A percentile compares a stretch with the other conserved stretches of the same genome.
Evolutionary conservation across 345 rosid species (phyloP).

Genomic region (Euphorbia peplus): DNA sequence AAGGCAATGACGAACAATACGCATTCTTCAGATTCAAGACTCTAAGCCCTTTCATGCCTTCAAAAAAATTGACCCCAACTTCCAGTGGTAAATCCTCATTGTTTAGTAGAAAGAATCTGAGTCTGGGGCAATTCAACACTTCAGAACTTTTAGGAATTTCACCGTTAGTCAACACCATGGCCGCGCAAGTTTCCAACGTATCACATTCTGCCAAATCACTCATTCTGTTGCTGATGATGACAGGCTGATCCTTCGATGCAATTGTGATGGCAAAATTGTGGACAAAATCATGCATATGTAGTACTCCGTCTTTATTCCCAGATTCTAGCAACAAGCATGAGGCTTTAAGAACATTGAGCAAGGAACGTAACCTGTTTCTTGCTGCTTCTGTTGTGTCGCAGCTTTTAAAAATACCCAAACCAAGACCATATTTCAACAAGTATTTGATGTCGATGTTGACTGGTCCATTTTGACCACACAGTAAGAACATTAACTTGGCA

Average conservation of each 20-base stretch:
- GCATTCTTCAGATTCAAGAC: background rate
- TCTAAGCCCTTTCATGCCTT: background rate
- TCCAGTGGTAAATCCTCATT: background rate
- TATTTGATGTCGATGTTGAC: too few relatives aligned
- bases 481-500: too few relatives aligned
- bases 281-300: constrained; percentile 17
- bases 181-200: too few relatives aligned
- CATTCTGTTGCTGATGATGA: background rate
- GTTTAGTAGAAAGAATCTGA: background rate
- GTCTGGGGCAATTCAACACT: too few relatives aligned
- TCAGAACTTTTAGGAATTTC: too few relatives aligned
- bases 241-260: constrained; percentile 7
- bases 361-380: background rate
- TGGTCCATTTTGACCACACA: too few relatives aligned
- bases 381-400: constrained; percentile 11
- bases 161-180: too few relatives aligned
- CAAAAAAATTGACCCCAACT: background rate
- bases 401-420: constrained; percentile 12
- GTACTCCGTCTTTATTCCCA: background rate
- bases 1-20: background rate
- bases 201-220: background rate
- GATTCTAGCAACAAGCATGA: constrained; percentile 15
- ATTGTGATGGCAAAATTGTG: constrained; percentile 11
- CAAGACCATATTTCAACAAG: constrained; percentile 12
- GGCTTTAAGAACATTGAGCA: constrained; percentile 9